A percentile compares a stretch with the other conserved stretches of the same genome.
Conservation (phyloP, 805 yeast species). For the Candida glaebosa region DNA sequence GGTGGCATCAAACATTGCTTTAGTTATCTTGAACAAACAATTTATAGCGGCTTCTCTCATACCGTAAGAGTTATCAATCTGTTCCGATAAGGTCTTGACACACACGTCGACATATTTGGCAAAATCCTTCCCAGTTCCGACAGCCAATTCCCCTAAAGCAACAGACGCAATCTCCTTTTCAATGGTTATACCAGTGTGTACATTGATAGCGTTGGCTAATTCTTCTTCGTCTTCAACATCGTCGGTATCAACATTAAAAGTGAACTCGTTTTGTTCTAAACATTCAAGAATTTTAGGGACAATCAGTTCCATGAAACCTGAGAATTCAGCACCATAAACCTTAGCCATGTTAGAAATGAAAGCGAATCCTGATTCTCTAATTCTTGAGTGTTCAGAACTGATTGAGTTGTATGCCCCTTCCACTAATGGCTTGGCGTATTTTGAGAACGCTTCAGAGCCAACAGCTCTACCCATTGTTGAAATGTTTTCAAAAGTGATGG, state of each 20-base stretch:
- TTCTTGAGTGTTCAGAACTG: conserved; percentile 72
- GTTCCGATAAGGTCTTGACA: conserved; percentile 59
- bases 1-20: conserved; percentile 59
- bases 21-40: conserved; percentile 79
- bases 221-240: conserved; percentile 55
- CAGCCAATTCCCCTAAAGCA: conserved; percentile 83
- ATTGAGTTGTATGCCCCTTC: conserved; percentile 82
- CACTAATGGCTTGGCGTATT: conserved; percentile 82
- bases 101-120: conserved; percentile 72
- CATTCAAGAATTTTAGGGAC: conserved; percentile 83
- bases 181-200: conserved; percentile 91
- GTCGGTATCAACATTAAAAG: conserved; percentile 50
- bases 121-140: conserved; percentile 80
- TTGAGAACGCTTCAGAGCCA: conserved; percentile 82
- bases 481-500: conserved; percentile 87
- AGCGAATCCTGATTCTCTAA: conserved; percentile 93
- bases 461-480: conserved; percentile 97
- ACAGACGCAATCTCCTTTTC: conserved; percentile 96
- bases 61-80: conserved; percentile 84
- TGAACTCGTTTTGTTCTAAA: conserved; percentile 82
- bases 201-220: conserved; percentile 68
- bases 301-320: conserved; percentile 77
- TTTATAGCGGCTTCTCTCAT: conserved; percentile 83
- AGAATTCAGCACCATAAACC: conserved; percentile 88
- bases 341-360: conserved; percentile 92